Evolutionary conservation across 2,329 filamentous ascomycete genomes (phyloP), one percentile per base, ranked within the genome.

Genomic region (Colletotrichum somersetense): DNA sequence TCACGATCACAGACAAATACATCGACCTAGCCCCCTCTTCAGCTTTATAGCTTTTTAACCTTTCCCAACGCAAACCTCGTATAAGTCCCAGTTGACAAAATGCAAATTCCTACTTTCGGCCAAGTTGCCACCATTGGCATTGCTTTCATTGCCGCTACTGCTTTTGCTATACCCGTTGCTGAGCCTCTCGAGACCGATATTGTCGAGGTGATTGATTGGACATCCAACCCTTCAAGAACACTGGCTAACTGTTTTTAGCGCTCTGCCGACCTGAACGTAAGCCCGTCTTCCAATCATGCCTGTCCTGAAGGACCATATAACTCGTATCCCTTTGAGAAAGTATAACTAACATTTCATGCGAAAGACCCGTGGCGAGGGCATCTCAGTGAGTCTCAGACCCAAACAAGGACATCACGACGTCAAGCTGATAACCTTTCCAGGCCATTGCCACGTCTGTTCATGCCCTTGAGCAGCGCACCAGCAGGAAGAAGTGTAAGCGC

Each of bases 111-210:
- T 56, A 72, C 69, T 23, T 56, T 72, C 40, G 66, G 58, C 35
- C 69, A 72, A 59, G 46, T 72, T 64, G 69, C 69, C 69, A 72
- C 69, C 23, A 38, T 72, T 12, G 69, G 69, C 55, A 64, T 72
- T 44, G 66, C 66, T 55, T 69, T 72, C 69, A 64, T 72, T 26
- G 48, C 69, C 40, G 53, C 26, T 33, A 58, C 69, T 38, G 65
- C 66, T 20, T 26, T 72, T 55, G 66, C 69, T 56, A 53, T n/a
- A 6, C 69, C 69, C 48, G 26, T 68, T 10, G 66, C 66, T 23
- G 66, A 59, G 69, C 58, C 65, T n/a, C 11, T 42, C 2, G 48
- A 62, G 57, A 35, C 33, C 30, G 69, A 62, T 12, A 46, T 69
- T 30, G 46, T 55, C 46, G 66, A 72, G 59, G 66, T 69, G n/a